These are phyloP conservation scores for Acanthamoeba royreba DNA, from an alignment of 208 protist genomes.

Conservation along the genomic window DNA sequence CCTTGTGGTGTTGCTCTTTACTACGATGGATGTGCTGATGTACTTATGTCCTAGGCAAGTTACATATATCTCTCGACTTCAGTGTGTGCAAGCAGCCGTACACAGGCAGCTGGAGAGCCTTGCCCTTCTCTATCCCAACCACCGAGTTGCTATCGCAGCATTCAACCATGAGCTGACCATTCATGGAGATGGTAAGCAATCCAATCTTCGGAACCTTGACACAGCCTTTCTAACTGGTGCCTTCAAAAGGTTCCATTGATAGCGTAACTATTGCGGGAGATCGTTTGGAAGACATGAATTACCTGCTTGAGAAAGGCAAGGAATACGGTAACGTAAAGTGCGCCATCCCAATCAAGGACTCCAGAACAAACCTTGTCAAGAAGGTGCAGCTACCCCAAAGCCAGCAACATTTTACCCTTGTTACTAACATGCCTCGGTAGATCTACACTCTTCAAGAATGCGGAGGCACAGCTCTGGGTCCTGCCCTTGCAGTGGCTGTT, in stretches of 20 bases:
- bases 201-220: background rate
- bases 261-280: background rate
- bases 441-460: background rate
- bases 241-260: background rate
- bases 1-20: background rate
- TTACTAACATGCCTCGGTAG: background rate
- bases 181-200: constrained; percentile 27
- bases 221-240: background rate
- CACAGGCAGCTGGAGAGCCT: constrained; percentile 14
- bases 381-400: background rate
- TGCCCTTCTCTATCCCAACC: background rate
- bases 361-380: background rate
- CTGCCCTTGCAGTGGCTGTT: constrained; percentile 24
- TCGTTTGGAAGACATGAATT: background rate
- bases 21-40: too few species aligned
- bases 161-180: constrained; percentile 37
- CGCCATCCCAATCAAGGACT: background rate
- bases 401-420: background rate
- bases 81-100: constrained; percentile 47
- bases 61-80: constrained; percentile 53
- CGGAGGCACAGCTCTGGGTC: constrained; percentile 46
- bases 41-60: background rate
- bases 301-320: background rate
- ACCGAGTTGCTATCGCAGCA: background rate
- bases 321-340: background rate